Evolutionary conservation across 352 stramenopile genomes (phyloP).

Genomic region (Pythium apleroticum): DNA sequence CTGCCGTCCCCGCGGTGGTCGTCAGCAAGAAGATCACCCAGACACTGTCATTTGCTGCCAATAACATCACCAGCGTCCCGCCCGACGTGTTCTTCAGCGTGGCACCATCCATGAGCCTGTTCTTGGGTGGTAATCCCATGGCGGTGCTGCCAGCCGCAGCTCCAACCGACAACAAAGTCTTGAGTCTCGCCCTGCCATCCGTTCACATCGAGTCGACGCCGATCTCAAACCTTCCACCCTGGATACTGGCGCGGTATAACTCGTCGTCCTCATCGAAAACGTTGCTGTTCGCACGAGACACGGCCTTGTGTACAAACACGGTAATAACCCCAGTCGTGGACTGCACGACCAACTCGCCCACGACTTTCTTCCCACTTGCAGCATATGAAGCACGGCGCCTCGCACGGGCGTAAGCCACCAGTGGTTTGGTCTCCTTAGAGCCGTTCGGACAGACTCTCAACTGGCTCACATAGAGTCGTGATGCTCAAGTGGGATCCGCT

Average conservation of each 20-base stretch:
- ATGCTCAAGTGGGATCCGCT: constrained; percentile 28
- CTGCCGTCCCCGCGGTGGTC: constrained; percentile 3
- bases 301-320: background rate
- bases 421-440: background rate
- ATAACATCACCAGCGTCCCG: constrained; percentile 14
- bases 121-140: constrained; percentile 17
- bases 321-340: background rate
- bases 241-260: background rate
- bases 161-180: background rate
- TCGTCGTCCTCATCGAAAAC: background rate
- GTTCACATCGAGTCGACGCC: background rate
- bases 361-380: constrained; percentile 2
- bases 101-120: background rate
- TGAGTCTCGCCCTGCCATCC: background rate
- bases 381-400: constrained; percentile 1
- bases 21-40: constrained; percentile 20
- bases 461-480: background rate
- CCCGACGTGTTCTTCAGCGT: constrained; percentile 7
- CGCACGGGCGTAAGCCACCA: background rate
- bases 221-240: background rate
- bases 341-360: background rate
- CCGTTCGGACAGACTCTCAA: background rate
- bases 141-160: background rate
- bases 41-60: constrained; percentile 18
- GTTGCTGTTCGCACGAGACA: background rate